These are phyloP conservation scores for Phytophthora rubi DNA, from an alignment of 352 stramenopile genomes.

Conservation along the genomic window DNA sequence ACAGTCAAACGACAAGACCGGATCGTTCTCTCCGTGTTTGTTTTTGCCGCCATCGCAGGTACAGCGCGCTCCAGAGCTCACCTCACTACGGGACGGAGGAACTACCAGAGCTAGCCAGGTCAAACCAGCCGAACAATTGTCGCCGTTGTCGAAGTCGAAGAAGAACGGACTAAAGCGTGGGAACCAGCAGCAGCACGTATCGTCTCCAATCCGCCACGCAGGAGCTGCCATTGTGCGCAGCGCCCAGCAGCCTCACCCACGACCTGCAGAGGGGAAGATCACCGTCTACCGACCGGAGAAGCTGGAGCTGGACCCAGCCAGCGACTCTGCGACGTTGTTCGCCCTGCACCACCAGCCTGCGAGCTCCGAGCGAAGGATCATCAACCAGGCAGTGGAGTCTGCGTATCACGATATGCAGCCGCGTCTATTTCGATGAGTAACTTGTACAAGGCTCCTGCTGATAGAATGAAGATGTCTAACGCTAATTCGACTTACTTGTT, in stretches of 20 bases:
- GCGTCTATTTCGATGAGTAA: slow-evolving; percentile 47
- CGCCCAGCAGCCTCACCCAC: slow-evolving; percentile 9
- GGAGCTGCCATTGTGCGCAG: slow-evolving; percentile 25
- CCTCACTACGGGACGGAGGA: not conserved
- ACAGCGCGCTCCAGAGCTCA: slow-evolving; percentile 11
- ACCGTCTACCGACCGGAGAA: slow-evolving; percentile 41
- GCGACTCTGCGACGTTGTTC: slow-evolving; percentile 6
- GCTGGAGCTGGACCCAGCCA: slow-evolving; percentile 26
- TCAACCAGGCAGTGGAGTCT: slow-evolving; percentile 15
- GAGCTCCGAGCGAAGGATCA: slow-evolving; percentile 17
- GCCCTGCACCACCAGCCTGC: slow-evolving; percentile 13
- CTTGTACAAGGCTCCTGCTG: slow-evolving; percentile 29
- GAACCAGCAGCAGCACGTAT: slow-evolving; percentile 13
- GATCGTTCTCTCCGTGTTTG: slow-evolving; percentile 28
- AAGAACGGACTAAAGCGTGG: slow-evolving; percentile 17
- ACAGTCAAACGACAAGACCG: not conserved
- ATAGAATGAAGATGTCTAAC: slow-evolving; percentile 35
- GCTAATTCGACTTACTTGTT: slow-evolving; percentile 15
- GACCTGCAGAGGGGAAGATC: slow-evolving; percentile 35
- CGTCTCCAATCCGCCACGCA: slow-evolving; percentile 31
- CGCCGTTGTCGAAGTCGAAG: slow-evolving; percentile 14
- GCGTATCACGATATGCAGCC: slow-evolving; percentile 44
- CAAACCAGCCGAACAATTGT: slow-evolving; percentile 12
- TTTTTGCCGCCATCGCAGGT: slow-evolving; percentile 38
- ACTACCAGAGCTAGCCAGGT: slow-evolving; percentile 13